Percentiles rank a stretch among this genome's conserved stretches.
These are phyloP conservation scores for Houttuynia cordata DNA, from an alignment of 164 flowering plant species.

Conservation along the genomic window DNA sequence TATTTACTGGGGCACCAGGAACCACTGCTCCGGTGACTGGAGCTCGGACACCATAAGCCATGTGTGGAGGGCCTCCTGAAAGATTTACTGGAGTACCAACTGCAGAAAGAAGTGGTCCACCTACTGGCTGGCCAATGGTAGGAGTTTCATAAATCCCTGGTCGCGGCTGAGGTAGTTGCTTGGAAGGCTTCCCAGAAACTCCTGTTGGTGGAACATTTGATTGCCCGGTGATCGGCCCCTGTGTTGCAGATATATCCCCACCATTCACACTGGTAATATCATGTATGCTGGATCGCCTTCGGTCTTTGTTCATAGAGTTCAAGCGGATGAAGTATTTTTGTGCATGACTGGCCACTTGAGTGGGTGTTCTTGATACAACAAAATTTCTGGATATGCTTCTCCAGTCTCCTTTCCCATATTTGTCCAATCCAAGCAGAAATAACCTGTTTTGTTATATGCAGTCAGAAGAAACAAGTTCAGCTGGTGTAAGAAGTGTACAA, in stretches of 20 bases:
- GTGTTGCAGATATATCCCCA: conserved; percentile 50
- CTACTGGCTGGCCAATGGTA: conserved; percentile 73
- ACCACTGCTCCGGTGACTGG: conserved; percentile 55
- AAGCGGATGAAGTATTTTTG: conserved; percentile 86
- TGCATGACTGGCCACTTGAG: conserved; percentile 94
- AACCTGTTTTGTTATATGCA: conserved; percentile 28
- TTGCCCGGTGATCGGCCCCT: conserved; percentile 81
- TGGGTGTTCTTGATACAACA: conserved; percentile 86
- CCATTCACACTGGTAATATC: conserved; percentile 69
- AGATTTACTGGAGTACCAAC: conserved; percentile 87
- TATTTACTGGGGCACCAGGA: conserved; percentile 66
- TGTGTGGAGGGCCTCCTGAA: conserved; percentile 43
- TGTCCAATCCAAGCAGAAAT: conserved; percentile 87
- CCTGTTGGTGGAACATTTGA: conserved; percentile 34
- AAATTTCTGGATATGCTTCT: conserved; percentile 86
- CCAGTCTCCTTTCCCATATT: conserved; percentile 96
- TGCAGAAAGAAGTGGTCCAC: conserved; percentile 70
- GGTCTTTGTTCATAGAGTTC: conserved; percentile 87
- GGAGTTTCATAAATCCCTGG: conserved; percentile 47
- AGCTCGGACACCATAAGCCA: conserved; percentile 68
- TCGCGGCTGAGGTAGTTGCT: conserved; percentile 37
- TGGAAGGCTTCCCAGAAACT: conserved; percentile 37
- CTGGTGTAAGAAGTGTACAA: no score
- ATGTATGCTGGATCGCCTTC: conserved; percentile 87
- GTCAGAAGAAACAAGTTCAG: background rate